Conservation (phyloP, 129 eudicot genomes). For the Artemisia annua region DNA sequence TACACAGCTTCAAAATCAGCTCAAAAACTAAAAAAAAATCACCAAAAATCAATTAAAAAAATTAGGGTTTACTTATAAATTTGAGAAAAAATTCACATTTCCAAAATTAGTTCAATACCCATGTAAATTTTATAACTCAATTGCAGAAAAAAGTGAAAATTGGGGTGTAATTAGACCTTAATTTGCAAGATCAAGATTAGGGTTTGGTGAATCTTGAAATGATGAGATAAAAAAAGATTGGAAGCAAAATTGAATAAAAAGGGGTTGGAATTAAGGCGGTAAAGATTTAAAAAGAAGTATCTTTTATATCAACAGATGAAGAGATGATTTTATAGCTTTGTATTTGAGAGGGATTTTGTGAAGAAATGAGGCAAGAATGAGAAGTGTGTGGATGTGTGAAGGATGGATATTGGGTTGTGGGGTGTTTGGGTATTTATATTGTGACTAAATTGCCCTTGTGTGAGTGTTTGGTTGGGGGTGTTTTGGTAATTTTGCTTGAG, state of each 20-base stretch:
- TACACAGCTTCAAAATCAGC: neutral
- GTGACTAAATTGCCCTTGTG: neutral
- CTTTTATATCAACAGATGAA: conserved; percentile 28
- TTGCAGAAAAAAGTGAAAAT: neutral
- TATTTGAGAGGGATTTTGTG: conserved; percentile 24
- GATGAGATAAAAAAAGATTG: neutral
- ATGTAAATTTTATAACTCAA: too few species aligned
- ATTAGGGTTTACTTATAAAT: conserved; percentile 4
- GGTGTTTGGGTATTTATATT: conserved; percentile 9
- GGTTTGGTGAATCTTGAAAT: conserved; percentile 9
- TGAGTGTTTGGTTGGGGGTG: neutral
- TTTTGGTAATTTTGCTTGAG: neutral
- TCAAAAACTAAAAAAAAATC: neutral
- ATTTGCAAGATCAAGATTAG: neutral
- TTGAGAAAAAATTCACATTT: too few species aligned
- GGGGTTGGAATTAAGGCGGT: conserved; percentile 23
- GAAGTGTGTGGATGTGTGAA: conserved; percentile 33
- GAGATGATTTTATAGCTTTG: conserved; percentile 30
- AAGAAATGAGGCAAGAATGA: conserved; percentile 26
- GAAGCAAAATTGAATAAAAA: conserved; percentile 4
- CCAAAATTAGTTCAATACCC: too few species aligned
- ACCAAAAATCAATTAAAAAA: neutral
- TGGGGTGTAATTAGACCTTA: conserved; percentile 9
- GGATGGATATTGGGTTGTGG: conserved; percentile 22
- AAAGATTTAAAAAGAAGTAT: conserved; percentile 20